Conservation (phyloP, 768 basidiomycete genomes). For the Pleurotus sapidus region DNA sequence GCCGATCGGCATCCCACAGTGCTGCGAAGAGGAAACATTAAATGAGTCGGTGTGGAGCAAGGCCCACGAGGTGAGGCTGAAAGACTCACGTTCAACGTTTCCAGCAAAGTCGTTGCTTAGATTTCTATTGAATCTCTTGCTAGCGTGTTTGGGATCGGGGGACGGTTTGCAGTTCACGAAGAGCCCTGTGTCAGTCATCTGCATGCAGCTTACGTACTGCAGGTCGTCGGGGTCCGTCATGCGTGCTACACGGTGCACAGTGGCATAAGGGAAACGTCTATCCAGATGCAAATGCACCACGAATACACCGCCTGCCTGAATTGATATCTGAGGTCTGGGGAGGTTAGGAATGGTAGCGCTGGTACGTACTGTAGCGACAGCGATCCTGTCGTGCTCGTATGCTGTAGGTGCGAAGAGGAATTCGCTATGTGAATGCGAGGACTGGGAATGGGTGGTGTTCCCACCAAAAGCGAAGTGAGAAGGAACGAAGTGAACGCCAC, state of each 20-base stretch:
- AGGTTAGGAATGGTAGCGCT: not conserved
- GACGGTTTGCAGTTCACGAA: constrained; percentile 39
- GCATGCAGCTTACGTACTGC: constrained; percentile 43
- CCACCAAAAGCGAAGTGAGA: too few relatives aligned
- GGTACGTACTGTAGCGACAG: constrained; percentile 43
- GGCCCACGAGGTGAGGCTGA: not conserved
- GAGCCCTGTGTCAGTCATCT: constrained; percentile 51
- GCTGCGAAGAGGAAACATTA: not conserved
- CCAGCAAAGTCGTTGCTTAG: too few relatives aligned
- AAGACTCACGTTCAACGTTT: not conserved
- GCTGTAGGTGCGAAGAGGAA: too few relatives aligned
- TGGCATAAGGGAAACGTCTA: constrained; percentile 13
- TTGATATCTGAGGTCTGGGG: constrained; percentile 23
- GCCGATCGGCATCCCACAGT: not conserved
- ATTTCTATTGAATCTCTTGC: too few relatives aligned
- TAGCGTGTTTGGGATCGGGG: not conserved
- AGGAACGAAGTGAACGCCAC: too few relatives aligned
- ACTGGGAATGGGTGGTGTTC: too few relatives aligned
- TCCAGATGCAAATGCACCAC: not conserved
- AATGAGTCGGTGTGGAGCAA: not conserved
- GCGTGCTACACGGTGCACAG: constrained; percentile 24
- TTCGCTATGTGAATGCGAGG: too few relatives aligned
- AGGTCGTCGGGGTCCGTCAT: constrained; percentile 28
- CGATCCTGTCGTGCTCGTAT: constrained; percentile 40
- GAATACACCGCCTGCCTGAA: constrained; percentile 15